A percentile compares a stretch with the other conserved stretches of the same genome.
phyloP scores from a whole-genome alignment of 108 stramenopile species.

The Skeletonema costatum region DNA sequence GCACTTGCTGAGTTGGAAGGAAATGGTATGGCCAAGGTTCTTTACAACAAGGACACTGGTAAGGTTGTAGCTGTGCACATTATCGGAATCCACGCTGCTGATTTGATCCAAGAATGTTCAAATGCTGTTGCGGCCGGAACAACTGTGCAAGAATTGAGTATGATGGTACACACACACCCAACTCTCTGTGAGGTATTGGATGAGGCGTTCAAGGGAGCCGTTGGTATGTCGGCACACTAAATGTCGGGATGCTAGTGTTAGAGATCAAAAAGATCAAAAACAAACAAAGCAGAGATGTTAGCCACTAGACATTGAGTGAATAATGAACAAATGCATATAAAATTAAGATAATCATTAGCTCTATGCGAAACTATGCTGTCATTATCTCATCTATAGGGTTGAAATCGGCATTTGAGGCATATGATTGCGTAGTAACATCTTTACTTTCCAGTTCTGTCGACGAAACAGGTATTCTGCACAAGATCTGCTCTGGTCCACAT shows the following conservation, averaged over 20 bases:
- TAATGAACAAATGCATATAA: constrained; percentile 1
- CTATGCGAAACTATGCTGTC: not conserved
- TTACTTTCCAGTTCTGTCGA: not conserved
- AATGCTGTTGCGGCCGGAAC: constrained; percentile 98
- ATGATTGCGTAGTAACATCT: not conserved
- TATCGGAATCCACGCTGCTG: constrained; percentile 97
- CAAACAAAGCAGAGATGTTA: not conserved
- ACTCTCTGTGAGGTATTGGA: constrained; percentile 98
- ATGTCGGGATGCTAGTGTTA: not conserved
- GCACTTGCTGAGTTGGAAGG: constrained; percentile 98
- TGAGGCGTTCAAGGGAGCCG: constrained; percentile 98
- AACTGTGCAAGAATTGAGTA: constrained; percentile 95
- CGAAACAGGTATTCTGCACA: constrained; percentile 42
- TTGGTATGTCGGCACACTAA: constrained; percentile 96
- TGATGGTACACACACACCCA: constrained; percentile 99
- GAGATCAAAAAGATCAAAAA: not conserved
- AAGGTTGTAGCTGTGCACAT: constrained; percentile 98
- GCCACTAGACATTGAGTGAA: not conserved
- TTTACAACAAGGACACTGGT: constrained; percentile 98
- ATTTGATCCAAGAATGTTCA: constrained; percentile 99
- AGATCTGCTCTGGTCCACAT: constrained; percentile 66
- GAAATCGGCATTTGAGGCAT: not conserved
- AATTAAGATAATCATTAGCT: not conserved
- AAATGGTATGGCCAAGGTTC: constrained; percentile 97
- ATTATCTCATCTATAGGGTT: not conserved